Evolutionary conservation across 192 early-diverging fungal species (phyloP).

Genomic region (Backusella psychrophila): DNA sequence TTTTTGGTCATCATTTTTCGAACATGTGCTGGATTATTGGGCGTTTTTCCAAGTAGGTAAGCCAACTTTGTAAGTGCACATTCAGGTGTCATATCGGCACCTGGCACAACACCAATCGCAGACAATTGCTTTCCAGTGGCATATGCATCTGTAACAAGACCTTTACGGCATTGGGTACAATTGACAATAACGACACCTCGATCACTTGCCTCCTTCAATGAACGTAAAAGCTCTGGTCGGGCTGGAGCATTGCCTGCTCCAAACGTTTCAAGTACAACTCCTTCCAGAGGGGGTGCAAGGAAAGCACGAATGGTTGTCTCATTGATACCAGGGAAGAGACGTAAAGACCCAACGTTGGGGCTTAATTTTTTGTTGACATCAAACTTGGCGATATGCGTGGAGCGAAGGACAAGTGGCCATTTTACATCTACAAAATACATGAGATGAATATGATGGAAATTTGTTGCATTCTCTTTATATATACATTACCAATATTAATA

Average conservation of each 20-base stretch:
- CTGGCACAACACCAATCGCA: conserved; percentile 80
- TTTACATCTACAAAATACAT: conserved; percentile 64
- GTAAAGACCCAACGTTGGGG: conserved; percentile 81
- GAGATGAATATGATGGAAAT: not conserved
- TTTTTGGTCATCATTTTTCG: conserved; percentile 80
- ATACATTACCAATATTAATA: conserved; percentile 82
- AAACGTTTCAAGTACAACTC: conserved; percentile 94
- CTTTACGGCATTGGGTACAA: conserved; percentile 87
- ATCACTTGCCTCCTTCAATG: conserved; percentile 82
- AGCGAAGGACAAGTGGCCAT: conserved; percentile 85
- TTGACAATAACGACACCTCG: conserved; percentile 97
- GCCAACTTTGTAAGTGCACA: conserved; percentile 96
- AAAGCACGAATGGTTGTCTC: conserved; percentile 85
- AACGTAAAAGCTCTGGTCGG: conserved; percentile 79
- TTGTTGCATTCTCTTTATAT: not conserved
- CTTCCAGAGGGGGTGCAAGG: conserved; percentile 79
- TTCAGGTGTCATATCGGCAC: conserved; percentile 94
- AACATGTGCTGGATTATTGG: conserved; percentile 44
- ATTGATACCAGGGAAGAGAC: conserved; percentile 94
- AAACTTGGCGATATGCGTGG: conserved; percentile 83
- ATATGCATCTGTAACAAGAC: conserved; percentile 88
- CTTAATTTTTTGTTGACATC: conserved; percentile 83
- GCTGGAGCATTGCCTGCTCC: conserved; percentile 97
- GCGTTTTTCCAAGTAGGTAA: conserved; percentile 77
- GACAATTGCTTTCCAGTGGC: conserved; percentile 85